Evolutionary conservation across 495 filamentous ascomycete genomes (phyloP).

Genomic region (Hapsidospora chrysogenum): DNA sequence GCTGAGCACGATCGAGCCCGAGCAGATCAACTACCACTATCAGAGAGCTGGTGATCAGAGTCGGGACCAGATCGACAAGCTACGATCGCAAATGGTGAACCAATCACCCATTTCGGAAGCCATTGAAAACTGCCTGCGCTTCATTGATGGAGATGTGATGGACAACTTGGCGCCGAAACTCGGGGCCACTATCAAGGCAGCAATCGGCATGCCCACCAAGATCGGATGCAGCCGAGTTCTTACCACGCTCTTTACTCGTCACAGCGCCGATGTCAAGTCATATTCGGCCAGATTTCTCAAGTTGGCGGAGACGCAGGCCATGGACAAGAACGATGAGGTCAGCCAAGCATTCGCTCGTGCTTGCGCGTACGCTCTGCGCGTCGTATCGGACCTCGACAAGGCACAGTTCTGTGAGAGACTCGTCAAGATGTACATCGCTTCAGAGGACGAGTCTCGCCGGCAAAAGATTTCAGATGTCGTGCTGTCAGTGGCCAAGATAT

Average conservation of each 20-base stretch:
- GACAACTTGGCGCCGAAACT: slow-evolving; percentile 51
- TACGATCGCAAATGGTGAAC: slow-evolving; percentile 60
- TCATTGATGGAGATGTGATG: slow-evolving; percentile 64
- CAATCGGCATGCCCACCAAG: slow-evolving; percentile 82
- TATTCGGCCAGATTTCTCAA: slow-evolving; percentile 66
- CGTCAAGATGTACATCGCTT: slow-evolving; percentile 57
- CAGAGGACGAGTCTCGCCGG: slow-evolving; percentile 58
- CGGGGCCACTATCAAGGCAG: slow-evolving; percentile 62
- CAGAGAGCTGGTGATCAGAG: slow-evolving; percentile 79
- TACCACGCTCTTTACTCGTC: slow-evolving; percentile 69
- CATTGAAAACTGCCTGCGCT: slow-evolving; percentile 75
- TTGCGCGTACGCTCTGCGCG: slow-evolving; percentile 67
- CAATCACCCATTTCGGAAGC: slow-evolving; percentile 86
- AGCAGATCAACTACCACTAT: slow-evolving; percentile 80
- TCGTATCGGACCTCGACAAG: slow-evolving; percentile 53
- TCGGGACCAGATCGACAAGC: slow-evolving; percentile 70
- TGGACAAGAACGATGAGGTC: slow-evolving; percentile 85
- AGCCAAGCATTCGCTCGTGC: slow-evolving; percentile 71
- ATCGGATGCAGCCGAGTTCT: slow-evolving; percentile 77
- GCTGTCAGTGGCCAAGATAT: slow-evolving; percentile 65
- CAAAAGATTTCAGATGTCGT: slow-evolving; percentile 65
- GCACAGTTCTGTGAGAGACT: slow-evolving; percentile 48
- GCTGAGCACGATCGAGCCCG: slow-evolving; percentile 71
- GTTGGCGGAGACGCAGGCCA: slow-evolving; percentile 56
- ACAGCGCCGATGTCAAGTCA: slow-evolving; percentile 53